These are phyloP conservation scores for Dipteronia sinensis DNA, from an alignment of 345 rosid genomes.

Conservation along the genomic window DNA sequence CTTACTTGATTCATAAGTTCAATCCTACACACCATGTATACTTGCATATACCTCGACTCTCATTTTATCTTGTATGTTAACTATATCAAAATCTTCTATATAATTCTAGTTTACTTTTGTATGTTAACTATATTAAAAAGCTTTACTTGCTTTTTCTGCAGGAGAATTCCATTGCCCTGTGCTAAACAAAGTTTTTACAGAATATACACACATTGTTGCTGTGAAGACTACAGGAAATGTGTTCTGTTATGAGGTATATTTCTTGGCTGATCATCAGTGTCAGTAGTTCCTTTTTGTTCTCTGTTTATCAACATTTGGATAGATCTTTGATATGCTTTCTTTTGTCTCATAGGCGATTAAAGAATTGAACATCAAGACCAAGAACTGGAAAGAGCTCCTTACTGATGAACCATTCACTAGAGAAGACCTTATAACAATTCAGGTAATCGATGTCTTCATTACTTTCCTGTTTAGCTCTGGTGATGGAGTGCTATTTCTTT, in stretches of 20 bases:
- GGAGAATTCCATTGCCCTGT: constrained; percentile 94
- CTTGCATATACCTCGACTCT: not conserved
- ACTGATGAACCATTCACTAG: constrained; percentile 82
- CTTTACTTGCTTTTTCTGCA: constrained; percentile 29
- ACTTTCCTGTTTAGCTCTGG: constrained; percentile 14
- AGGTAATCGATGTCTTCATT: constrained; percentile 40
- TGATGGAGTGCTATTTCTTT: constrained; percentile 16
- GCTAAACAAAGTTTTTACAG: constrained; percentile 90
- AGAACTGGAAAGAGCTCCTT: constrained; percentile 88
- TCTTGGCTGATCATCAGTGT: constrained; percentile 8
- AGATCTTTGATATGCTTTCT: constrained; percentile 12
- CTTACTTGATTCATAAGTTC: not conserved
- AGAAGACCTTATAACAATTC: constrained; percentile 85
- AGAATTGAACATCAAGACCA: constrained; percentile 89
- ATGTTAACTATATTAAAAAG: not conserved
- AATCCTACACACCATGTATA: constrained; percentile 2
- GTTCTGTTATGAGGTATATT: constrained; percentile 78
- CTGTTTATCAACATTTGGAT: constrained; percentile 1
- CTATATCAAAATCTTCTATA: not conserved
- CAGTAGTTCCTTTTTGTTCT: constrained; percentile 18
- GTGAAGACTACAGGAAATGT: constrained; percentile 91
- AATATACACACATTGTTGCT: constrained; percentile 87
- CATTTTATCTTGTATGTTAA: constrained; percentile 3
- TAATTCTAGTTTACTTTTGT: constrained; percentile 10
- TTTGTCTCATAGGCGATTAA: constrained; percentile 64